Base-by-base conservation (phyloP, 2,329 filamentous ascomycete genomes). In the Botrytis cinerea region DNA sequence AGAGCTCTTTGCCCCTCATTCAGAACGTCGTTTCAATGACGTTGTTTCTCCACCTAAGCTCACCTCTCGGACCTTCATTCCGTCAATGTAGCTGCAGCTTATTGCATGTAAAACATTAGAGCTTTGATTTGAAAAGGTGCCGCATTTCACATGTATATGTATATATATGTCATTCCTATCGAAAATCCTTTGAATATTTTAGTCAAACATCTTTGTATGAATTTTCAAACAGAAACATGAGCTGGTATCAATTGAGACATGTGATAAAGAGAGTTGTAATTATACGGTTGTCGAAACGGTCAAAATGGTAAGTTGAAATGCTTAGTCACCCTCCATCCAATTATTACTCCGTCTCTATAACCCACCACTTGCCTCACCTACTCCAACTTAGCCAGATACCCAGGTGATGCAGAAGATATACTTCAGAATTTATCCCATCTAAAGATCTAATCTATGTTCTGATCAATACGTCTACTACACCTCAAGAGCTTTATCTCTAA, bases 21-120 rank as follows among this genome's bases (percentile, higher is more conserved):
- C 22, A 25, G 22, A 16, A 40, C 32, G 59, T 61, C 22, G 35
- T 66, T 67, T 35, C 12, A n/a, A 67, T 67, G 46, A 67, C 64
- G 46, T 67, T 67, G 54, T 38, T n/a, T n/a, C 46, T 40, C 46
- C 64, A 51, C 43, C 62, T 46, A 43, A 43, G 40, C 10, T 43
- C 14, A 54, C 32, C 35, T 51, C 25, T 51, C 64, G 32, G 64
- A 54, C 46, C 35, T 67, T 67, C 32, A n/a, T 67, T 51, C 46
- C 64, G 25, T 40, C 64, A 54, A 51, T 25, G 22, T 48, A 48
- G 20, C 43, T 35, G 43, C 62, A 64, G 5, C 62, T 66, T 48
- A n/a, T 14, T n/a, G 16, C 64, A 54, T 67, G 63, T 32, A 38
- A 46, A 67, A 51, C 14, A 38, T 40, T 32, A 22, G 32, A 48